Conservation (phyloP, 805 yeast species). For the Komagataella pseudopastoris region DNA sequence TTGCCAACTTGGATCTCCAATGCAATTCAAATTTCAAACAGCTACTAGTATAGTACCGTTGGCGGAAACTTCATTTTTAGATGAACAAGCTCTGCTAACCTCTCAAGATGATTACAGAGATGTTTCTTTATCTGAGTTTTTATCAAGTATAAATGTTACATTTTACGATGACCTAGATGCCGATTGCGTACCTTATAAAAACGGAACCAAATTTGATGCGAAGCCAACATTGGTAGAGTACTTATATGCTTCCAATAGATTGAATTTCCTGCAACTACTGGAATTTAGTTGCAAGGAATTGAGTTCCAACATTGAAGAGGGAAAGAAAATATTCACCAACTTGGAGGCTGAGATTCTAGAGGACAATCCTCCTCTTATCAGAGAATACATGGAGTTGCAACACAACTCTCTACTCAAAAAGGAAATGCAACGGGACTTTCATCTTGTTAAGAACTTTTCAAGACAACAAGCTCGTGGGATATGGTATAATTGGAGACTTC, state of each 20-base stretch:
- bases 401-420: slow-evolving; percentile 6
- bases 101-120: slow-evolving; percentile 15
- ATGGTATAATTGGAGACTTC: slow-evolving; percentile 54
- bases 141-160: slow-evolving; percentile 24
- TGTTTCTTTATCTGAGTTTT: slow-evolving; percentile 23
- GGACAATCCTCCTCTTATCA: slow-evolving; percentile 35
- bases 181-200: slow-evolving; percentile 1
- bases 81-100: slow-evolving; percentile 3
- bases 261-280: slow-evolving; percentile 32
- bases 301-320: slow-evolving; percentile 33
- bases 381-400: slow-evolving; percentile 30
- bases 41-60: slow-evolving; percentile 18
- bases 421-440: slow-evolving; percentile 31
- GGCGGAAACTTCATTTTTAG: slow-evolving; percentile 9
- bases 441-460: slow-evolving; percentile 34
- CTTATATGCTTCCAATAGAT: slow-evolving; percentile 22
- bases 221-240: slow-evolving; percentile 17
- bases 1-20: slow-evolving; percentile 1
- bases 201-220: slow-evolving; percentile 2
- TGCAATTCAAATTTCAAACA: not conserved
- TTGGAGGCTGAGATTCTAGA: slow-evolving; percentile 29
- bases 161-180: slow-evolving; percentile 32
- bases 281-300: slow-evolving; percentile 43
- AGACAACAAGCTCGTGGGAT: slow-evolving; percentile 37
- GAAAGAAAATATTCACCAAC: slow-evolving; percentile 30